Base-by-base conservation (phyloP, 345 rosid genomes). In the Syzygium grande region DNA sequence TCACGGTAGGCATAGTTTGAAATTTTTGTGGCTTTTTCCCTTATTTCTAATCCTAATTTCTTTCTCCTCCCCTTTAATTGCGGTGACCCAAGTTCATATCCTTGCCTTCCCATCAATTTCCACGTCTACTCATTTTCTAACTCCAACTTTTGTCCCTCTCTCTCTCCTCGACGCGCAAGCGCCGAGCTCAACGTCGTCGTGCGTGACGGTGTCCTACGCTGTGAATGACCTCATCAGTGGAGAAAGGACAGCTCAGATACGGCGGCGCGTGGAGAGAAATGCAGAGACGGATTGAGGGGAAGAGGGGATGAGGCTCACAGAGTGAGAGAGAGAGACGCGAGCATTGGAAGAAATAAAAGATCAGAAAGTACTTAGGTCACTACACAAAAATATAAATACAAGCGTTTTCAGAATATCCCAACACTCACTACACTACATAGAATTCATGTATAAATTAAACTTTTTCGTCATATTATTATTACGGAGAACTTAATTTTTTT, bases 71-170 rank as follows among this genome's bases (percentile, higher is more conserved):
- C 46, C 46, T 43, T 43, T 41, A 41, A 41, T 5, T 43, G 46
- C 46, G 46, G 46, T 27, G 29, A 11, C 65, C 27, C 3, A 3
- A 59, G 65, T 2, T 59, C 30, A 27, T 52, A 27, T 59, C 29
- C 30, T 59, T 59, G 65, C 27, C 5, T 59, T 3, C 7, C 1
- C 1, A 27, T 27, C 27, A 0, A 0, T 58, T 25, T 58, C 14
- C 65, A 23, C 7, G 11, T 11, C 0, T 1, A 1, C 5, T 59
- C 7, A 0, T 27, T 4, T 0, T 27, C 16, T 27, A 27, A 59
- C 65, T 59, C 3, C 3, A 1, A 4, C 15, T 3, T 59, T 29
- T 0, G 5, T 63, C 41, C 2, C 11, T 63, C 38, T 29, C 41
- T 52, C 55, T 30, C 17, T 16, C 12, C 19, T 30, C 10, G 5